These are phyloP conservation scores for Sporothrix globosa DNA, from an alignment of 2,329 filamentous ascomycete genomes.

Conservation along the genomic window DNA sequence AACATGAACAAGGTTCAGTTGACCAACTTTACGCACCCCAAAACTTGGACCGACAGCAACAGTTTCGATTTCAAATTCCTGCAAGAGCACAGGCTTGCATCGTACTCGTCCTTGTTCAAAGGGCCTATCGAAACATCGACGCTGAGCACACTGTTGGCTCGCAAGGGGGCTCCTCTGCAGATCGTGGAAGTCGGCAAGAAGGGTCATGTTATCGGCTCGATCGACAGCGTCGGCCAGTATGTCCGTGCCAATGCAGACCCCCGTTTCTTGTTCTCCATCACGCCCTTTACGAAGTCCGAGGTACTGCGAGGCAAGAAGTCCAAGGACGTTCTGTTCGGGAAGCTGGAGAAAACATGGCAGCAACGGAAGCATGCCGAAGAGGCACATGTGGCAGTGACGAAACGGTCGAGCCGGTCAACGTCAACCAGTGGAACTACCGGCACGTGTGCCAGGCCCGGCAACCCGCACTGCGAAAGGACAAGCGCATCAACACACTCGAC, in stretches of 20 bases:
- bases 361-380: background rate
- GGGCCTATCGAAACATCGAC: background rate
- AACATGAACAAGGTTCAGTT: background rate
- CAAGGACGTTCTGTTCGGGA: constrained; percentile 11
- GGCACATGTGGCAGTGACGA: background rate
- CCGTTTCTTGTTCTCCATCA: constrained; percentile 33
- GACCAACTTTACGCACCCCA: background rate
- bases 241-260: constrained; percentile 11
- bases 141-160: background rate
- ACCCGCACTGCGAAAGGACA: background rate
- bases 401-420: background rate
- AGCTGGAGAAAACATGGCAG: constrained; percentile 9
- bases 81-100: background rate
- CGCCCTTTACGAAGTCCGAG: constrained; percentile 21
- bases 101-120: background rate
- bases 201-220: constrained; percentile 1
- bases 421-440: background rate
- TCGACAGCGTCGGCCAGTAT: constrained; percentile 26
- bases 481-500: background rate
- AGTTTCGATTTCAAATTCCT: background rate
- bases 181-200: constrained; percentile 13
- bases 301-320: background rate
- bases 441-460: background rate
- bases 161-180: background rate
- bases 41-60: background rate